Base-by-base conservation (phyloP, 2,329 filamentous ascomycete species). In the Apiospora kogelbergensis region DNA sequence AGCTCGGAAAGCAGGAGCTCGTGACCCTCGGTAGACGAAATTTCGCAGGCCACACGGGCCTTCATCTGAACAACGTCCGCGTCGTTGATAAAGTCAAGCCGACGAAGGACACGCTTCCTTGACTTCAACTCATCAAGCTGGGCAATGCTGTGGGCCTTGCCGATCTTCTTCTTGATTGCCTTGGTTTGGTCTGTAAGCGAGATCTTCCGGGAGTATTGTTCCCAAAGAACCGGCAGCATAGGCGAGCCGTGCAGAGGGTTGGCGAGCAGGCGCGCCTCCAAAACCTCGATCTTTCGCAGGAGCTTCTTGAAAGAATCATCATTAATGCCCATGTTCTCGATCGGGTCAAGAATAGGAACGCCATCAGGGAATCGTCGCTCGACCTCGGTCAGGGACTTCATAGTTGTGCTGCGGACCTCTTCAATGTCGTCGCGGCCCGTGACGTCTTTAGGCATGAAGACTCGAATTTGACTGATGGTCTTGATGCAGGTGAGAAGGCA, bases 111-210 rank as follows among this genome's bases (percentile, higher is more conserved):
- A 74, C 96, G 92, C 84, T 98, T 99, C 71, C 96, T 91, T 72
- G 93, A 94, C 84, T 98, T 98, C 71, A 99, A 88, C 81, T 99
- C 96, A 75, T 99, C 96, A 72, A 98, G 87, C 80, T 99, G 95
- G 69, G 96, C 91, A 69, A 98, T 92, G 70, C 92, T 94, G 78
- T 97, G 89, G 0, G 94, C 95, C 73, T 92, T 91, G 26, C 88
- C 85, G 71, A 99, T 98, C 70, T 93, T 88, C 82, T 94, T 97
- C 84, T 97, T 97, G 75, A 92, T 90, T 24, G 88, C 88, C 83
- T 97, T 98, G 82, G 98, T 95, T 81, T 94, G 90, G 13, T 92
- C 90, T 20, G 84, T 84, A 15, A 97, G 80, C 66, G 89, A 88
- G 30, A 96, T 88, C 85, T 99, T 99, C 71, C 85, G 85, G 22